Evolutionary conservation across 1,284 basidiomycete species (phyloP).

Genomic region (Porodaedalea pini): DNA sequence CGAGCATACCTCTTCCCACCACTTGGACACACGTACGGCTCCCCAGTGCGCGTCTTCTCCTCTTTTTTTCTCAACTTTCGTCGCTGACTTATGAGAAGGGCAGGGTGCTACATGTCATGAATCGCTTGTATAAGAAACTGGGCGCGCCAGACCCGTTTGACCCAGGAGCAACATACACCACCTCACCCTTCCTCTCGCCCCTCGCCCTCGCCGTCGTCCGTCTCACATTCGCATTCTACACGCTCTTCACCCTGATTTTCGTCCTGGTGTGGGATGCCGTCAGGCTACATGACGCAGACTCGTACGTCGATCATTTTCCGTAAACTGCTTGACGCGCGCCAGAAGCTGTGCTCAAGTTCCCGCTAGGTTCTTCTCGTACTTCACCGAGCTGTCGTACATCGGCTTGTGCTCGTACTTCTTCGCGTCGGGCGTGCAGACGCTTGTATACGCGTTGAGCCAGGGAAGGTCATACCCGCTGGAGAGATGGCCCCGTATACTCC

Average conservation of each 20-base stretch:
- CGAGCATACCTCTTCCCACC: too few relatives aligned
- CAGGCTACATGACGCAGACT: constrained; percentile 26
- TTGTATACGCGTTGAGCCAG: constrained; percentile 38
- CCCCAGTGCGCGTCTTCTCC: neutral
- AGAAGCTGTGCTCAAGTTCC: neutral
- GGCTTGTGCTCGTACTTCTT: constrained; percentile 62
- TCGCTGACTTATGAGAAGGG: neutral
- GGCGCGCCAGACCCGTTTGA: constrained; percentile 48
- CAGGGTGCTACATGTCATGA: constrained; percentile 14
- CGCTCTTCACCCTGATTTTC: constrained; percentile 44
- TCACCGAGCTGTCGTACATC: constrained; percentile 60
- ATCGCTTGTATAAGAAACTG: constrained; percentile 10
- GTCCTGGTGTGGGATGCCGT: constrained; percentile 40
- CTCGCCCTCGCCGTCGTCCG: constrained; percentile 45
- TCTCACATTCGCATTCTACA: constrained; percentile 50
- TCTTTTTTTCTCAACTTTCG: neutral
- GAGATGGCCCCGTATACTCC: constrained; percentile 52
- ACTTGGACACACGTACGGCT: neutral
- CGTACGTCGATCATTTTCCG: constrained; percentile 22
- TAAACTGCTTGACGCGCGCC: neutral
- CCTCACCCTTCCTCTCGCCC: constrained; percentile 54
- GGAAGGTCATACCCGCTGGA: constrained; percentile 50
- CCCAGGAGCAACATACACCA: constrained; percentile 46
- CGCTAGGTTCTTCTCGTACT: constrained; percentile 57
- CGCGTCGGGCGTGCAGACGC: constrained; percentile 53